Percentiles rank a stretch among this genome's conserved stretches.
Evolutionary conservation across 2,329 filamentous ascomycete genomes (phyloP).

Genomic region (Aspergillus sp.): DNA sequence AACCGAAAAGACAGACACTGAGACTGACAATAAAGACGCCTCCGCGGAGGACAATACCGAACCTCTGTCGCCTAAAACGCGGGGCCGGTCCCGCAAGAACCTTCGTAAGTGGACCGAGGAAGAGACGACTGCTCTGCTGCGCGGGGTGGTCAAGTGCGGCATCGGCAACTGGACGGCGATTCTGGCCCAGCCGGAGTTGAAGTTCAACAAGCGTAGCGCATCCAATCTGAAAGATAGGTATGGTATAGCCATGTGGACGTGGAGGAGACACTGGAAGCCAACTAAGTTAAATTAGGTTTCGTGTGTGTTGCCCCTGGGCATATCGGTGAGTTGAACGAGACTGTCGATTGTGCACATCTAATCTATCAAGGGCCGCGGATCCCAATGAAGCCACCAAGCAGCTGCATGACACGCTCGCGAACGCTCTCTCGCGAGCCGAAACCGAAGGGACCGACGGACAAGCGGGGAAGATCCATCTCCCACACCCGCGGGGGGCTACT

Average conservation of each 20-base stretch:
- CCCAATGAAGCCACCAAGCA: slow-evolving; percentile 40
- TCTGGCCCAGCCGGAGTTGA: slow-evolving; percentile 56
- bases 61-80: slow-evolving; percentile 35
- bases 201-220: slow-evolving; percentile 60
- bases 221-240: slow-evolving; percentile 65
- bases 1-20: slow-evolving; percentile 12
- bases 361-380: slow-evolving; percentile 33
- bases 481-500: slow-evolving; percentile 21
- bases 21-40: slow-evolving; percentile 3
- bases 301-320: slow-evolving; percentile 56
- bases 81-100: slow-evolving; percentile 51
- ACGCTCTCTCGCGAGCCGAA: slow-evolving; percentile 35
- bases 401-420: slow-evolving; percentile 39
- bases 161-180: slow-evolving; percentile 68
- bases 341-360: not conserved
- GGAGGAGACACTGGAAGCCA: not conserved
- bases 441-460: slow-evolving; percentile 25
- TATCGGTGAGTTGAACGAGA: slow-evolving; percentile 35
- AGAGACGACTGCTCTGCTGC: slow-evolving; percentile 60
- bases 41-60: slow-evolving; percentile 19
- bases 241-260: slow-evolving; percentile 3
- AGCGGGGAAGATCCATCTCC: slow-evolving; percentile 28
- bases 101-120: slow-evolving; percentile 60
- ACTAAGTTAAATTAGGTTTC: slow-evolving; percentile 42
- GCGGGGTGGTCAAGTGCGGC: slow-evolving; percentile 62